Conservation (phyloP, 768 basidiomycete genomes). For the Podaxis sp. region DNA sequence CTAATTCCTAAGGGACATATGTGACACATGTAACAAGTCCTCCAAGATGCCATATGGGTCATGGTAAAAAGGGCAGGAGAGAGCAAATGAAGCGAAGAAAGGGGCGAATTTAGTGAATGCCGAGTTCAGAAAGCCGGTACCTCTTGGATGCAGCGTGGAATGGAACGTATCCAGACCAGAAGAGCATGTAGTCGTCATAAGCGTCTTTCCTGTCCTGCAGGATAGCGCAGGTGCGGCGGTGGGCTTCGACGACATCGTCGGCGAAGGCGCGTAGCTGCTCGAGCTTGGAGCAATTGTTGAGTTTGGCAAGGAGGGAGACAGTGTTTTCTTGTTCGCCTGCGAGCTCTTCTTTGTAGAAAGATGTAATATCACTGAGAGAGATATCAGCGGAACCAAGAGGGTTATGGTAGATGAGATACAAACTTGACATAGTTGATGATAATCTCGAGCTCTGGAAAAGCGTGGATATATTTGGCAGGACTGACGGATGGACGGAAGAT, state of each 20-base stretch:
- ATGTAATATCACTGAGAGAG: conserved; percentile 35
- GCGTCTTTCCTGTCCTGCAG: conserved; percentile 9
- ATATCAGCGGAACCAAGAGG: not conserved
- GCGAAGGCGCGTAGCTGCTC: conserved; percentile 25
- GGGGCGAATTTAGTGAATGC: conserved; percentile 4
- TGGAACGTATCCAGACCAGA: conserved; percentile 15
- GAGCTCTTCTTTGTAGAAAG: conserved; percentile 42
- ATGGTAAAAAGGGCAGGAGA: not conserved
- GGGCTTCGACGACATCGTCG: conserved; percentile 24
- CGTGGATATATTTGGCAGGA: conserved; percentile 14
- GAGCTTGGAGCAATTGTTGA: conserved; percentile 24
- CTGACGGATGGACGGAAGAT: conserved; percentile 15
- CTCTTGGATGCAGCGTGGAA: conserved; percentile 14
- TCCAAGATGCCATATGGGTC: not conserved
- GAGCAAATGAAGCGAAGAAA: not conserved
- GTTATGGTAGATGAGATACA: not conserved
- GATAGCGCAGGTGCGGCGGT: conserved; percentile 15
- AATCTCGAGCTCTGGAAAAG: conserved; percentile 14
- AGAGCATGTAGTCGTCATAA: conserved; percentile 10
- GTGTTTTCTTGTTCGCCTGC: conserved; percentile 34
- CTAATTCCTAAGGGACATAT: not conserved
- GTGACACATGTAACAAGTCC: not conserved
- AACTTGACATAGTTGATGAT: conserved; percentile 16
- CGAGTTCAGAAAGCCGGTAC: conserved; percentile 13
- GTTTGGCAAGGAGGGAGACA: conserved; percentile 31